A percentile compares a stretch with the other conserved stretches of the same genome.
These are phyloP conservation scores for Austroboletus olivaceoglutinosus DNA, from an alignment of 1,284 basidiomycete species.

Conservation along the genomic window DNA sequence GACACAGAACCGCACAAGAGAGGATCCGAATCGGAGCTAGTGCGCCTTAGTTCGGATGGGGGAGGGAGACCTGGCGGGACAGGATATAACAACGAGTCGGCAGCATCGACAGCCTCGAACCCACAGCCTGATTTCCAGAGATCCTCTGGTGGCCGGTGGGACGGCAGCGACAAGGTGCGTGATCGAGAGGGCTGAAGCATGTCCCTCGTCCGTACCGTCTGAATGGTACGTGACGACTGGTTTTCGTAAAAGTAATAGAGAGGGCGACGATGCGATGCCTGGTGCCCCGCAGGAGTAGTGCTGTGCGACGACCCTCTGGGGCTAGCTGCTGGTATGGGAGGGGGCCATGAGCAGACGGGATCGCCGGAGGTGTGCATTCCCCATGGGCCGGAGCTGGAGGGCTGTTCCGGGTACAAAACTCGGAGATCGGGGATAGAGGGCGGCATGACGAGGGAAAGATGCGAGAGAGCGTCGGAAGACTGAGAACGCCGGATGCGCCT, in stretches of 20 bases:
- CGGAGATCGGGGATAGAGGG: conserved; percentile 16
- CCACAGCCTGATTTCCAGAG: conserved; percentile 20
- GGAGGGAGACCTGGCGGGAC: conserved; percentile 22
- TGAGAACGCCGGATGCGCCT: conserved; percentile 5
- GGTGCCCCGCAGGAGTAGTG: conserved; percentile 3
- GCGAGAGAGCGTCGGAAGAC: conserved; percentile 3
- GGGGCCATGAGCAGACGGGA: conserved; percentile 28
- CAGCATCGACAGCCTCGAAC: conserved; percentile 1
- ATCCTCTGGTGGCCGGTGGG: conserved; percentile 15
- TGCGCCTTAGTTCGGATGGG: conserved; percentile 6
- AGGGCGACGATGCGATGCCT: conserved; percentile 2
- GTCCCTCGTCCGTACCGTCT: conserved; percentile 6
- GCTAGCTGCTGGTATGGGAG: conserved; percentile 7
- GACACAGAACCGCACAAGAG: conserved; percentile 17
- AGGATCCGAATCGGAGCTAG: conserved; percentile 2
- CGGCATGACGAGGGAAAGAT: conserved; percentile 12
- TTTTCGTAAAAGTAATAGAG: conserved; percentile 10
- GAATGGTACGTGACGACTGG: conserved; percentile 7
- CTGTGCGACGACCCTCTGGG: conserved; percentile 1
- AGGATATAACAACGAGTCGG: neutral
- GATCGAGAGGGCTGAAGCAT: conserved; percentile 17
- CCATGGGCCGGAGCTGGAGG: conserved; percentile 8
- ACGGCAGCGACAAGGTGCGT: conserved; percentile 15
- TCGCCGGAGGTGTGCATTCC: conserved; percentile 7
- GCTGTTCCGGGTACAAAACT: conserved; percentile 6